phyloP scores from a whole-genome alignment of 257 asterid species.

The Petrea volubilis region DNA sequence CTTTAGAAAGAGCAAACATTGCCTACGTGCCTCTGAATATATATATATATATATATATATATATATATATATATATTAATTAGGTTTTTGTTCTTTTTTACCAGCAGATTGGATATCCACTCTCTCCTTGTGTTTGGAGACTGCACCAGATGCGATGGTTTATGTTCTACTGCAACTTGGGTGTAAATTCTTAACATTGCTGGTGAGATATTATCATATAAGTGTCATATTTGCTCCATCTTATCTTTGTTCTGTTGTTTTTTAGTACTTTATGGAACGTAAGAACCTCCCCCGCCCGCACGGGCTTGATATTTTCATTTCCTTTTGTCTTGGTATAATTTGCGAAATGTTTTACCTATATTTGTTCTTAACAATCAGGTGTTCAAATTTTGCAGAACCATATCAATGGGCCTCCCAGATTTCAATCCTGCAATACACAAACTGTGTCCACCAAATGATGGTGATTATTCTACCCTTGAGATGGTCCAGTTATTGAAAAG shows the following conservation, averaged over 20 bases:
- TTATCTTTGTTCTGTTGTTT: neutral
- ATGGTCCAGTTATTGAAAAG: no score
- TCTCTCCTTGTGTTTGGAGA: constrained; percentile 1
- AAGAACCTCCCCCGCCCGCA: no score
- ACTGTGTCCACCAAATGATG: neutral
- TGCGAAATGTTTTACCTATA: neutral
- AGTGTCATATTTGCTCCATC: neutral
- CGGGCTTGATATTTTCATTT: neutral
- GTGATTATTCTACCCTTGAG: neutral
- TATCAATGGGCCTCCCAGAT: neutral
- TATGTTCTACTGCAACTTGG: neutral
- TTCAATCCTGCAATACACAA: neutral
- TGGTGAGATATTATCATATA: constrained; percentile 7
- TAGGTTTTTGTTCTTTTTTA: constrained; percentile 9
- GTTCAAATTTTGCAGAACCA: neutral
- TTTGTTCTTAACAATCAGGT: neutral
- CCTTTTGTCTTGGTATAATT: neutral
- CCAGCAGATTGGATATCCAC: neutral
- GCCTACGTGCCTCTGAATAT: constrained; percentile 4
- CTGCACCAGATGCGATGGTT: neutral
- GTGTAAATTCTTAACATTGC: neutral
- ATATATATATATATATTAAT: no score
- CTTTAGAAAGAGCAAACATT: neutral
- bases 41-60: no score
- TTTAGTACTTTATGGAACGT: no score